A percentile compares a stretch with the other conserved stretches of the same genome.
These are phyloP conservation scores for Cyberlindnera saturnus DNA, from an alignment of 805 yeast genomes.

Conservation along the genomic window DNA sequence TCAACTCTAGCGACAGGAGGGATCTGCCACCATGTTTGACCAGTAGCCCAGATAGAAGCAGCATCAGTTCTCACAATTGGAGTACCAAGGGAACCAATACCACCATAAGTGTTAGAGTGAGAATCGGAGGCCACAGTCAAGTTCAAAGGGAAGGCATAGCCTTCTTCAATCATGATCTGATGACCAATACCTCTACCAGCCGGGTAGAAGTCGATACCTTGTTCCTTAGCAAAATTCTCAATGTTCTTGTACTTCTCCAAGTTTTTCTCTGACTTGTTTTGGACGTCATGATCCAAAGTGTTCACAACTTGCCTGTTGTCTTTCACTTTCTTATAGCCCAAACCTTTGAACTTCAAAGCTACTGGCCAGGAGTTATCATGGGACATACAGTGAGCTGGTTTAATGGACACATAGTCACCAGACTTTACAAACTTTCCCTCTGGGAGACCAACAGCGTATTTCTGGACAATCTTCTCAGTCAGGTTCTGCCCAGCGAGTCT, in stretches of 20 bases:
- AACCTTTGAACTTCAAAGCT: conserved; percentile 90
- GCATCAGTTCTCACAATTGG: conserved; percentile 99
- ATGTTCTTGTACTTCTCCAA: conserved; percentile 83
- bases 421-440: conserved; percentile 69
- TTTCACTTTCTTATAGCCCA: conserved; percentile 81
- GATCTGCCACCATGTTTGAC: conserved; percentile 99
- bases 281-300: conserved; percentile 97
- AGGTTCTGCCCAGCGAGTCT: conserved; percentile 54
- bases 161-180: conserved; percentile 98
- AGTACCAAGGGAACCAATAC: conserved; percentile 92
- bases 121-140: conserved; percentile 96
- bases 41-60: conserved; percentile 99
- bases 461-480: conserved; percentile 94
- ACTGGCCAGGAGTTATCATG: conserved; percentile 99
- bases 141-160: conserved; percentile 93
- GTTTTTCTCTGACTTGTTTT: conserved; percentile 85
- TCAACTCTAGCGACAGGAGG: conserved; percentile 98
- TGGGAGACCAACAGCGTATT: conserved; percentile 82
- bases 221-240: conserved; percentile 81
- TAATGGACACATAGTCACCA: conserved; percentile 93
- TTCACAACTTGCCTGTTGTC: conserved; percentile 90
- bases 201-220: conserved; percentile 94
- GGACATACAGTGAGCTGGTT: conserved; percentile 97
- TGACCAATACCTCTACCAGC: conserved; percentile 99
- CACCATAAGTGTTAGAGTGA: conserved; percentile 97